phyloP scores from a whole-genome alignment of 2,329 filamentous ascomycete genomes.

The Fusarium sp. region DNA sequence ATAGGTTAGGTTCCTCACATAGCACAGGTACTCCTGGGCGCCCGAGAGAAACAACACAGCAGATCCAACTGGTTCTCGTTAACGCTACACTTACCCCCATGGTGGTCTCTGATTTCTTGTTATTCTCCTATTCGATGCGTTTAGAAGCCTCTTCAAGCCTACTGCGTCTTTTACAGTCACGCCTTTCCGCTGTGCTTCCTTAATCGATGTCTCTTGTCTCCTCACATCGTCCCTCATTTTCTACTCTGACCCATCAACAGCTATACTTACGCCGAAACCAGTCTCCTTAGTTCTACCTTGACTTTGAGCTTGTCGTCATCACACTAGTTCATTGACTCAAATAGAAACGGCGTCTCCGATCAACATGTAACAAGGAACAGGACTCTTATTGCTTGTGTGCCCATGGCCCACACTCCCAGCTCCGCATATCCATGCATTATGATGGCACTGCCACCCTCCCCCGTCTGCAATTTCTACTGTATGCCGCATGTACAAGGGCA shows the following conservation, averaged over 20 bases:
- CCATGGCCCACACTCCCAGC: constrained; percentile 35
- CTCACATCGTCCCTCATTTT: constrained; percentile 4
- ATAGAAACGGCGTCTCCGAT: constrained; percentile 10
- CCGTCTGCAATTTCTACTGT: constrained; percentile 31
- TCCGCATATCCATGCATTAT: constrained; percentile 37
- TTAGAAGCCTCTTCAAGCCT: not conserved
- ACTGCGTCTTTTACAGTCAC: constrained; percentile 13
- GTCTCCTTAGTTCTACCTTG: not conserved
- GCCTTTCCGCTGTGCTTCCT: constrained; percentile 16
- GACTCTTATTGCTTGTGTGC: constrained; percentile 6
- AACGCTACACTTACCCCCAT: constrained; percentile 1
- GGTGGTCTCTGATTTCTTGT: not conserved
- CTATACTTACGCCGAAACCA: not conserved
- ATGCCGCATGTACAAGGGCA: constrained; percentile 10
- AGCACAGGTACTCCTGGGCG: not conserved
- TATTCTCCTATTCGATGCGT: constrained; percentile 15
- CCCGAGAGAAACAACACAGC: constrained; percentile 16
- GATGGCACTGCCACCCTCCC: constrained; percentile 40
- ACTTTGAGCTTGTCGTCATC: constrained; percentile 1
- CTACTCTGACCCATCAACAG: not conserved
- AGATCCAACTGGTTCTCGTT: constrained; percentile 7
- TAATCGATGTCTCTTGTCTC: constrained; percentile 17
- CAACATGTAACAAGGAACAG: constrained; percentile 7
- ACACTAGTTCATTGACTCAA: not conserved
- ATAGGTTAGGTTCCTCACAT: not conserved